Evolutionary conservation across 1,139 yeast species (phyloP).

Genomic region (Blastobotrys proliferans): DNA sequence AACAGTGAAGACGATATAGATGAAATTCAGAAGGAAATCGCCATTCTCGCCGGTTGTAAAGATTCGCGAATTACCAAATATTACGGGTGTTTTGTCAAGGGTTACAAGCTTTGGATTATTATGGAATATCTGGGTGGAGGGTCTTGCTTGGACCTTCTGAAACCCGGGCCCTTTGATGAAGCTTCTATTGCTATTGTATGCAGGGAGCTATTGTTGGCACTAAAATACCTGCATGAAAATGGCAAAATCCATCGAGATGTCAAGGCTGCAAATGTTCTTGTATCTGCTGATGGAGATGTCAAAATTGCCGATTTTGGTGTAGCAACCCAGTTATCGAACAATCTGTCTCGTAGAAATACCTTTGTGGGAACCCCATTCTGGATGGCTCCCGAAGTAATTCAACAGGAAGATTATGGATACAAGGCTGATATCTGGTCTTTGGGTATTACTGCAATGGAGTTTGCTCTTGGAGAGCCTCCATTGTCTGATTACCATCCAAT

Average conservation of each 20-base stretch:
- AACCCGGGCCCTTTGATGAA: constrained; percentile 57
- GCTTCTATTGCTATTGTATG: constrained; percentile 54
- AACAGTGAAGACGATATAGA: constrained; percentile 68
- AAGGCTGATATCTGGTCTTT: constrained; percentile 95
- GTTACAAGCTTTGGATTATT: constrained; percentile 77
- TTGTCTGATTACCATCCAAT: constrained; percentile 69
- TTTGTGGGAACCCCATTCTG: constrained; percentile 98
- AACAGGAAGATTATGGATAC: constrained; percentile 81
- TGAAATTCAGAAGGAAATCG: constrained; percentile 78
- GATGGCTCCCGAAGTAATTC: constrained; percentile 98
- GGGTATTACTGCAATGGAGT: constrained; percentile 84
- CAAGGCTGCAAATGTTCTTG: constrained; percentile 76
- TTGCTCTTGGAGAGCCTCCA: constrained; percentile 84
- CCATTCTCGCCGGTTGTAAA: constrained; percentile 69
- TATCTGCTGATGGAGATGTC: constrained; percentile 69
- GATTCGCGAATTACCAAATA: constrained; percentile 68
- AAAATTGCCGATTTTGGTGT: constrained; percentile 97
- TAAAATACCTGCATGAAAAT: constrained; percentile 65
- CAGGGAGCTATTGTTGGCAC: constrained; percentile 58
- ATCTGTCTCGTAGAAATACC: constrained; percentile 73
- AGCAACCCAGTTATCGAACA: constrained; percentile 79
- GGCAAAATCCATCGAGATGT: constrained; percentile 86
- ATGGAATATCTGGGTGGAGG: constrained; percentile 82
- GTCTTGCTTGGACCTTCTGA: constrained; percentile 60
- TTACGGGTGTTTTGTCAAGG: constrained; percentile 75